Evolutionary conservation across 2,329 filamentous ascomycete genomes (phyloP).

Genomic region (Coniochaeta sp.): DNA sequence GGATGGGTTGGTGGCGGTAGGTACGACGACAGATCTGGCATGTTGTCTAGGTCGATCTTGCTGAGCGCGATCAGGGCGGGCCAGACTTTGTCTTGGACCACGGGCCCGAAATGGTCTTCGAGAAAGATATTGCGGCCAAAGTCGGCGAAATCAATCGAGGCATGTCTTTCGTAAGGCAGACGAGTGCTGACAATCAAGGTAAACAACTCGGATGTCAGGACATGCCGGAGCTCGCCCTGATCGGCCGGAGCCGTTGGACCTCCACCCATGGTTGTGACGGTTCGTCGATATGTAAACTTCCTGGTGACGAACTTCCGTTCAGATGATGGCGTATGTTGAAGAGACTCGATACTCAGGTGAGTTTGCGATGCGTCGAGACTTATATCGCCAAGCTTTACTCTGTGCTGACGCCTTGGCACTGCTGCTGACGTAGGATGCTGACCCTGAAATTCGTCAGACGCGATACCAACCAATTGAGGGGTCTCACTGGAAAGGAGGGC

Average conservation of each 20-base stretch:
- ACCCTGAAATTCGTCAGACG: too few species aligned
- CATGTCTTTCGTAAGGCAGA: conserved; percentile 9
- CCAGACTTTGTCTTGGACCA: conserved; percentile 6
- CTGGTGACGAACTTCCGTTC: too few species aligned
- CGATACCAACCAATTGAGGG: too few species aligned
- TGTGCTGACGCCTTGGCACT: too few species aligned
- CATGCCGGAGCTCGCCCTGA: neutral
- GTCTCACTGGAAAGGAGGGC: too few species aligned
- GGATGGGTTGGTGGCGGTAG: conserved; percentile 14
- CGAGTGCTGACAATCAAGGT: conserved; percentile 7
- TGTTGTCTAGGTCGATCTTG: conserved; percentile 13
- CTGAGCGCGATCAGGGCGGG: conserved; percentile 15
- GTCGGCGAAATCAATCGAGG: conserved; percentile 12
- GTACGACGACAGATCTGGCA: conserved; percentile 15
- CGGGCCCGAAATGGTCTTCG: conserved; percentile 3
- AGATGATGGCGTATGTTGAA: too few species aligned
- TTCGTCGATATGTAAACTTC: too few species aligned
- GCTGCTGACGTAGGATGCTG: too few species aligned
- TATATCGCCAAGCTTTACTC: too few species aligned
- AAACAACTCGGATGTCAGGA: conserved; percentile 5
- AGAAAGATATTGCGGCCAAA: conserved; percentile 10
- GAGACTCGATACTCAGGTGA: too few species aligned
- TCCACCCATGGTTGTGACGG: neutral
- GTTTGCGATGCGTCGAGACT: too few species aligned
- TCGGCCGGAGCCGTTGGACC: neutral